Base-by-base conservation (phyloP, 768 basidiomycete species). In the Scleroderma citrinum region DNA sequence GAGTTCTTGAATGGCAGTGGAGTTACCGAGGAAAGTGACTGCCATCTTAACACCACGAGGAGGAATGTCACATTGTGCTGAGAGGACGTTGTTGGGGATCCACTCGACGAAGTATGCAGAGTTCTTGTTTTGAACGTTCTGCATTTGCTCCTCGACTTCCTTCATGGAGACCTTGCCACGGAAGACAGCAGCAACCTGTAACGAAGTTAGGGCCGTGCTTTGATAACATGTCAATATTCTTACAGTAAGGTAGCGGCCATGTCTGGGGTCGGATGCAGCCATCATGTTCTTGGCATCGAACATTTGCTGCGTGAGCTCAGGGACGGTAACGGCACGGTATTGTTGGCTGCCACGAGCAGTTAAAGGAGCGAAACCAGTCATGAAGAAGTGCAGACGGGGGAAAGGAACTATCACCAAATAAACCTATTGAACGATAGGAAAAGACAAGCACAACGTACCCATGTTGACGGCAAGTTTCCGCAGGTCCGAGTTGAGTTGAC, bases 281-380 rank as follows among this genome's bases (percentile, higher is more conserved):
- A 97, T 95, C 92, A 95, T 94, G 85, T 97, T 97, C 83, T 96
- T 97, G 39, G 93, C 91, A 61, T 97, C 95, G 69, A 98, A 99
- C 94, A 98, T 98, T 64, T 99, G 96, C 66, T 92, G 88, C 7
- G 96, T 97, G 53, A 99, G 80, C 71, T 99, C 96, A 29, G 96
- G 92, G 35, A 99, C 94, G 49, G 90, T 91, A 61, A 98, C 91
- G 32, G 93, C 92, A 53, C 96, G 90, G 80, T 93, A 99, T 61
- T 92, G 86, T 60, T 91, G 89, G 68, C 88, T 92, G 46, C 92
- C 92, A 34, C 92, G 87, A 31, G 96, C 90, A 43, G 93, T 95
- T 51, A 98, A 75, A 29, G 94, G 94, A 52, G 94, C 94, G 57
- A 85, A 95, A 51, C 95, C 93, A 50, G 92, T 92, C 81, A 96